A percentile compares a stretch with the other conserved stretches of the same genome.
These are phyloP conservation scores for Cudoniella acicularis DNA, from an alignment of 495 filamentous ascomycete genomes.

Conservation along the genomic window DNA sequence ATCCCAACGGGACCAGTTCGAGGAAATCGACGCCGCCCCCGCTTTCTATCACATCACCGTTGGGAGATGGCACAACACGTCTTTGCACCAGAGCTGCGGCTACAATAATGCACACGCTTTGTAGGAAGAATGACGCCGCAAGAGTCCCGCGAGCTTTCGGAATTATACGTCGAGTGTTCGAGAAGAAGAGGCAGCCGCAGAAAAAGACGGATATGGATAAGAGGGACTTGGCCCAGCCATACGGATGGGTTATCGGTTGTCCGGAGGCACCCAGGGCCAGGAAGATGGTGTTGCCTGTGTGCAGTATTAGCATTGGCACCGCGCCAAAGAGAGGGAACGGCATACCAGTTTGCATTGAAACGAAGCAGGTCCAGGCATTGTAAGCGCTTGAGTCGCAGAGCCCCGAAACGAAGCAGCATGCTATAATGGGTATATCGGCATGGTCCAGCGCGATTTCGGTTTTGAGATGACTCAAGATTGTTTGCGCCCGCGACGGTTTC, in stretches of 20 bases:
- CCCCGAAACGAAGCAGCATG: conserved; percentile 54
- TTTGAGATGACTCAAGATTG: conserved; percentile 9
- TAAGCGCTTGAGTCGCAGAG: conserved; percentile 59
- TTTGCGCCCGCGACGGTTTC: neutral
- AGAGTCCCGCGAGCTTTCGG: conserved; percentile 48
- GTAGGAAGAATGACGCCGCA: conserved; percentile 53
- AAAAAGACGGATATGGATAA: conserved; percentile 56
- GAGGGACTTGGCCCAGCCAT: conserved; percentile 62
- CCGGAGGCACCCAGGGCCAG: conserved; percentile 58
- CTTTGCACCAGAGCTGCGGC: conserved; percentile 55
- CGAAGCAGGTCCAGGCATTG: conserved; percentile 59
- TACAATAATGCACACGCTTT: conserved; percentile 51
- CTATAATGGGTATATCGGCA: conserved; percentile 51
- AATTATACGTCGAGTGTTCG: conserved; percentile 18
- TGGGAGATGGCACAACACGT: conserved; percentile 38
- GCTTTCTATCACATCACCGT: conserved; percentile 27
- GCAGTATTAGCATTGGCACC: conserved; percentile 3
- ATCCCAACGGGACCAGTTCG: conserved; percentile 52
- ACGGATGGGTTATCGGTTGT: conserved; percentile 46
- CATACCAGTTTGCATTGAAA: conserved; percentile 57
- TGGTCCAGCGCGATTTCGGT: conserved; percentile 38
- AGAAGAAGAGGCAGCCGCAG: conserved; percentile 46
- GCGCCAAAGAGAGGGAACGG: neutral
- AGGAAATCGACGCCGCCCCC: conserved; percentile 28
- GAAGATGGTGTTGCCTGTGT: conserved; percentile 62